Percentiles rank a stretch among this genome's conserved stretches.
Evolutionary conservation across 352 stramenopile species (phyloP).

Genomic region (Pythium phragmiticola): DNA sequence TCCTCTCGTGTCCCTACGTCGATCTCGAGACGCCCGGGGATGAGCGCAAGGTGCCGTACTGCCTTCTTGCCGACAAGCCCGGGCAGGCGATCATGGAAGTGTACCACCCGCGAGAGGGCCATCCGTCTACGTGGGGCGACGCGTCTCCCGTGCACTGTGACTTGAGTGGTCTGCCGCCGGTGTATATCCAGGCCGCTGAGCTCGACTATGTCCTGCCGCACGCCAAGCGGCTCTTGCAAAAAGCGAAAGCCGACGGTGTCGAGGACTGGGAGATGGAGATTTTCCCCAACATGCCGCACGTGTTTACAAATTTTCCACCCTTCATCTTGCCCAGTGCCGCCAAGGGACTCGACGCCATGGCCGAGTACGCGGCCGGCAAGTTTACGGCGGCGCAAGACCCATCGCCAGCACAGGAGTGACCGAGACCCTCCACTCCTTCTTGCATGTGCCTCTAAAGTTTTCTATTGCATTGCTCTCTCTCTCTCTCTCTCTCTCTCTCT

Average conservation of each 20-base stretch:
- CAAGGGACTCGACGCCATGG: constrained; percentile 26
- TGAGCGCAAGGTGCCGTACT: constrained; percentile 25
- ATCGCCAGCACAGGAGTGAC: too few relatives aligned
- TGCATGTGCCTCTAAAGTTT: not conserved
- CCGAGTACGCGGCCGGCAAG: constrained; percentile 14
- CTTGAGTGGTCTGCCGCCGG: constrained; percentile 12
- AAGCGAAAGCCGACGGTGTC: constrained; percentile 16
- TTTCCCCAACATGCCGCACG: constrained; percentile 23
- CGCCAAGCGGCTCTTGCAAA: constrained; percentile 18
- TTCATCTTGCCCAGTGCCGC: constrained; percentile 17
- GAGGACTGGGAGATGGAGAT: constrained; percentile 24
- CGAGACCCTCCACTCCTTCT: too few relatives aligned
- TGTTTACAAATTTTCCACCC: constrained; percentile 28
- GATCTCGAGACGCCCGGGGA: constrained; percentile 34
- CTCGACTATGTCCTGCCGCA: constrained; percentile 25
- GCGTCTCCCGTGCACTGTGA: constrained; percentile 26
- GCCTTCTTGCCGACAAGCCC: constrained; percentile 17
- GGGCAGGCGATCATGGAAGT: constrained; percentile 9
- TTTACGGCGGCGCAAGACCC: not conserved
- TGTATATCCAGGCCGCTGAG: constrained; percentile 26
- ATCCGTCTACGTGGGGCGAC: constrained; percentile 23
- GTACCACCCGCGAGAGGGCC: constrained; percentile 22
- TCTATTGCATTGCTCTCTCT: not conserved
- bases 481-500: not conserved
- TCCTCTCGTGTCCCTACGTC: constrained; percentile 34